A percentile compares a stretch with the other conserved stretches of the same genome.
Conservation (phyloP, 495 filamentous ascomycete species). For the Aspergillus steynii region DNA sequence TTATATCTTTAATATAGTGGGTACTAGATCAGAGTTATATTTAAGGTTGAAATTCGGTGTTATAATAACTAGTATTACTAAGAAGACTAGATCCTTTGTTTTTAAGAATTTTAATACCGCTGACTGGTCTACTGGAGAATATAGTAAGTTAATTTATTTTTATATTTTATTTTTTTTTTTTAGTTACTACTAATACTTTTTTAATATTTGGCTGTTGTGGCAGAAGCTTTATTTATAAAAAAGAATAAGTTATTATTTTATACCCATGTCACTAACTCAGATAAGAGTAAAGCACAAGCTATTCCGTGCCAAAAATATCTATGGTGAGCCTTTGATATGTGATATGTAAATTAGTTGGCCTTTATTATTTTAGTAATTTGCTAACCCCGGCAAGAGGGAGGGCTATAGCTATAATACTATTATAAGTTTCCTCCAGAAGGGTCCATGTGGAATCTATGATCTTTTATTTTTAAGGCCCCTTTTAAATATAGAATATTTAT, state of each 20-base stretch:
- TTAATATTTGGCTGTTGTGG: background rate
- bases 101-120: too few relatives aligned
- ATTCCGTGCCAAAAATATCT: conserved; percentile 19
- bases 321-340: conserved; percentile 22
- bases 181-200: too few relatives aligned
- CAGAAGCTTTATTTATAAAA: too few relatives aligned
- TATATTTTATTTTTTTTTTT: too few relatives aligned
- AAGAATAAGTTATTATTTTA: too few relatives aligned
- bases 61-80: too few relatives aligned
- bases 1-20: conserved; percentile 25
- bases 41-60: conserved; percentile 17
- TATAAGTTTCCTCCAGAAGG: conserved; percentile 14
- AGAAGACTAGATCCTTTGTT: too few relatives aligned
- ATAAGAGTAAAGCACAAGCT: conserved; percentile 22
- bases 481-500: too few relatives aligned
- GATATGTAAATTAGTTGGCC: conserved; percentile 19
- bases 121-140: background rate
- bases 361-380: background rate
- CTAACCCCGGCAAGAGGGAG: conserved; percentile 15
- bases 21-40: background rate
- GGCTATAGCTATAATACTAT: conserved; percentile 21
- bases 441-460: background rate
- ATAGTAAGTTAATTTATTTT: conserved; percentile 12
- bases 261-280: too few relatives aligned
- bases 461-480: too few relatives aligned